Base-by-base conservation (phyloP, 148 eudicot genomes). In the Silene latifolia region DNA sequence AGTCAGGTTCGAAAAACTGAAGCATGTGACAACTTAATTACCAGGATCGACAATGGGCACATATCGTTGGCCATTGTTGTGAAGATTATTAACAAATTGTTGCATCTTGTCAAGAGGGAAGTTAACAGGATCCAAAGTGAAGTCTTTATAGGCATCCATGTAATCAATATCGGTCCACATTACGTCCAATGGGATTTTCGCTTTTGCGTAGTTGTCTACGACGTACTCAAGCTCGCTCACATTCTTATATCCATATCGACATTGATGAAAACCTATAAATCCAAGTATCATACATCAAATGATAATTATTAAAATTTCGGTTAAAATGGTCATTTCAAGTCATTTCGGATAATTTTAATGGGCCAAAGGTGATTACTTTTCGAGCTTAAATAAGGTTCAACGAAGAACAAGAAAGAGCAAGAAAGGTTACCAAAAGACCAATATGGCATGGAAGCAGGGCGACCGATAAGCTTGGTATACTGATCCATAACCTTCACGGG, bases 341-440 rank as follows among this genome's bases (percentile, higher is more conserved):
- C 48, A 9, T 5, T 44, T 44, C 48, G 48, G 48, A 44, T 27
- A 6, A 27, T 27, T 27, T 27, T 2, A n/a, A n/a, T n/a, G n/a
- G n/a, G n/a, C n/a, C n/a, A n/a, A n/a, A n/a, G n/a, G n/a, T n/a
- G n/a, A n/a, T n/a, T n/a, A n/a, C n/a, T n/a, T n/a, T n/a, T n/a
- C n/a, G n/a, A n/a, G n/a, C n/a, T n/a, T n/a, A n/a, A n/a, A n/a
- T n/a, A n/a, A n/a, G n/a, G n/a, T n/a, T n/a, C n/a, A n/a, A n/a
- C n/a, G n/a, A n/a, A n/a, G n/a, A n/a, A n/a, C n/a, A n/a, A n/a
- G n/a, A n/a, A 32, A 32, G 35, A 32, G 0, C 35, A 32, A 32
- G 35, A 32, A 24, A 7, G n/a, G 76, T 78, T 64, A 87, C 90
- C 90, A 51, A 87, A 85, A n/a, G 90, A 76, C 88, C 90, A 87